These are phyloP conservation scores for Fusarium tuaranense DNA, from an alignment of 2,329 filamentous ascomycete species.

Conservation along the genomic window DNA sequence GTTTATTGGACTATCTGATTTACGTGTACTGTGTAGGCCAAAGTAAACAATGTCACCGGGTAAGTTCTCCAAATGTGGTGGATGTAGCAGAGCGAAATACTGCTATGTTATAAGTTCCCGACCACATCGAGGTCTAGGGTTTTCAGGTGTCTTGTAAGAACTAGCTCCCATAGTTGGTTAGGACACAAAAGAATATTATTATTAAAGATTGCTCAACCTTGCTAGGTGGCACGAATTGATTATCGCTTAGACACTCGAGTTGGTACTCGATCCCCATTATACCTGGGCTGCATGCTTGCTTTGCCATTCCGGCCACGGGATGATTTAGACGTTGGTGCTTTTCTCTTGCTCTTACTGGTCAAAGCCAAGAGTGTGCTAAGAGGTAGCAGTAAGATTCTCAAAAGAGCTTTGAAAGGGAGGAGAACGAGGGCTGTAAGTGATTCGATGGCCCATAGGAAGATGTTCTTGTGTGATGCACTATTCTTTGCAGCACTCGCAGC, in stretches of 20 bases:
- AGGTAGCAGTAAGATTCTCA: conserved; percentile 57
- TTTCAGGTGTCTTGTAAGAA: neutral
- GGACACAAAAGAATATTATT: conserved; percentile 6
- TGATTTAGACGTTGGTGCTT: conserved; percentile 35
- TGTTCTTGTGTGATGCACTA: conserved; percentile 52
- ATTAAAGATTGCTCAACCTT: conserved; percentile 9
- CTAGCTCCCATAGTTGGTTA: neutral
- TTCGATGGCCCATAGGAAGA: conserved; percentile 54
- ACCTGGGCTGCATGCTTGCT: conserved; percentile 45
- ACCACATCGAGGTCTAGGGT: neutral
- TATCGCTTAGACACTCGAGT: conserved; percentile 48
- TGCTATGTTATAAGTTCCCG: too few species aligned
- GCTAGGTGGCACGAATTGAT: neutral
- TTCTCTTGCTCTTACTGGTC: conserved; percentile 50
- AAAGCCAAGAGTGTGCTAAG: conserved; percentile 53
- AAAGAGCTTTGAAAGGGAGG: conserved; percentile 56
- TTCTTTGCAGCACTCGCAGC: conserved; percentile 78
- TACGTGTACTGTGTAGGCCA: neutral
- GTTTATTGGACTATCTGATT: neutral
- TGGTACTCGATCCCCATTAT: conserved; percentile 52
- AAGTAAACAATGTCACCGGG: neutral
- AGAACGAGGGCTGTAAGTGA: conserved; percentile 50
- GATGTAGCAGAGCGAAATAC: neutral
- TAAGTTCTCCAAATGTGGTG: neutral
- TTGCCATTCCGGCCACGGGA: conserved; percentile 43